These are phyloP conservation scores for Solanum pimpinellifolium DNA, from an alignment of 257 asterid species.

Conservation along the genomic window DNA sequence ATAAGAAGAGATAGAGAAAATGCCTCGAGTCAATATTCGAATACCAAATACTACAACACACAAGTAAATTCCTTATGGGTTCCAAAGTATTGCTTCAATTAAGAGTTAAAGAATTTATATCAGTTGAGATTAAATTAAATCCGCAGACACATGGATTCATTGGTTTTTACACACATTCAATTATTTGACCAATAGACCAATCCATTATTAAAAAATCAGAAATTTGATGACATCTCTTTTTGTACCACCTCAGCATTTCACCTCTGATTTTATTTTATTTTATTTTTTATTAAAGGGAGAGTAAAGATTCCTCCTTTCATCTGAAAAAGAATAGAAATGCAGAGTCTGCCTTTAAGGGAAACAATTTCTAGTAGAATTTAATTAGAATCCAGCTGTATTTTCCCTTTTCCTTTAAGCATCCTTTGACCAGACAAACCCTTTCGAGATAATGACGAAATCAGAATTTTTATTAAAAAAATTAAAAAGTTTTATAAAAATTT, in stretches of 20 bases:
- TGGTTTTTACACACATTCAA: not conserved
- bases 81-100: not conserved
- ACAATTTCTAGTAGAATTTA: not conserved
- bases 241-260: not conserved
- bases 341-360: not conserved
- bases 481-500: accelerated
- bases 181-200: not conserved
- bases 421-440: not conserved
- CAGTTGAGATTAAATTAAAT: not conserved
- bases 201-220: not conserved
- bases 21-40: too few relatives aligned
- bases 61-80: too few relatives aligned
- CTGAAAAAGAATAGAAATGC: not conserved
- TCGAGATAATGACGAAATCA: not conserved
- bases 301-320: not conserved
- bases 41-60: too few relatives aligned
- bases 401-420: not conserved
- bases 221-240: not conserved
- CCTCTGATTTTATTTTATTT: not conserved
- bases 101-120: not conserved
- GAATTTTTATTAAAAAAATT: too few relatives aligned
- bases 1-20: too few relatives aligned
- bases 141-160: not conserved
- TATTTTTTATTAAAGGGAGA: not conserved
- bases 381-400: constrained; percentile 6